Base-by-base conservation (phyloP, 805 yeast species). In the Komagataella kurtzmanii region DNA sequence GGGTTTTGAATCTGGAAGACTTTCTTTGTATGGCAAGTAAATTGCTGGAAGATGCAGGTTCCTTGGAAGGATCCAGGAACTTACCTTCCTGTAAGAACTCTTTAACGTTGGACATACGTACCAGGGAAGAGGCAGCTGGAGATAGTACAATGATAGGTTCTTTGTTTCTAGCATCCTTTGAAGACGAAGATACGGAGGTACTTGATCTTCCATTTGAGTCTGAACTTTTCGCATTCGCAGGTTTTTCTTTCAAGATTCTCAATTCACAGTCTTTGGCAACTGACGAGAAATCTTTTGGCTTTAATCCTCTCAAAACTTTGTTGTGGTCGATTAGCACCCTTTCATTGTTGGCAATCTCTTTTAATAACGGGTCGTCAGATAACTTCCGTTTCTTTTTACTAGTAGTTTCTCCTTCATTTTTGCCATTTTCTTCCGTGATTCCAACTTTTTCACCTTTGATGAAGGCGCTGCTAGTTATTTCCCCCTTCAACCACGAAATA, bases 101-200 rank as follows among this genome's bases (percentile, higher is more conserved):
- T 65, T 81, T 81, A 48, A 82, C 78, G 60, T 85, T 85, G 30
- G 74, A 61, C 75, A 83, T 74, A 7, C 83, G 80, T 49, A 86
- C 58, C 21, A 86, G 67, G 0, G 90, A 77, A 3, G 91, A 81
- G 0, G 93, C 86, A 7, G 93, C 81, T 3, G 95, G 91, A 12
- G 93, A 84, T 24, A 86, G 70, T 46, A 86, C 65, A 52, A 86
- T 83, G 57, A 86, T 84, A 21, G 95, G 95, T 54, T 80, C 87
- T 53, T 68, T 70, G 48, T 60, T 58, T 50, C 58, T 61, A 3
- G 52, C 19, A 2, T 58, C 36, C 18, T 17, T 40, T 44, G 30
- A 10, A 6, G 30, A 12, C n/a, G 46, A 18, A 6, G 50, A 6
- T 24, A 48, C 5, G 6, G 18, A 36, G 18, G 21, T 23, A 7